phyloP scores from a whole-genome alignment of 345 rosid genomes.

The Eucalyptus cloeziana region DNA sequence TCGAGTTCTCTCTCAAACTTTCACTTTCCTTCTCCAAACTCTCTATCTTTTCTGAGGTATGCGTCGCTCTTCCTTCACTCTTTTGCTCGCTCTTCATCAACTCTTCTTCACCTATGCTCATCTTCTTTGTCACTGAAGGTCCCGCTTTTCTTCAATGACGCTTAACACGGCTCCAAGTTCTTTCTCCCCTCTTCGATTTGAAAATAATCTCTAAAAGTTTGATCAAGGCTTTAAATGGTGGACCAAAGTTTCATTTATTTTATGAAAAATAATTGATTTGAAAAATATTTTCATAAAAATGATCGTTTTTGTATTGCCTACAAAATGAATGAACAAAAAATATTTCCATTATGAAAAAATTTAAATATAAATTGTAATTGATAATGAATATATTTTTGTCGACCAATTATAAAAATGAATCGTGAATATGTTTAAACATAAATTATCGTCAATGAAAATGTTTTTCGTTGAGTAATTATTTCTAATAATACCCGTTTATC shows the following conservation, averaged over 20 bases:
- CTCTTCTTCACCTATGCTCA: background rate
- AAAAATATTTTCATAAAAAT: no score
- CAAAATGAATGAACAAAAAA: background rate
- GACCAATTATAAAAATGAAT: no score
- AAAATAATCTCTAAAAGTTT: no score
- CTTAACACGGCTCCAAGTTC: background rate
- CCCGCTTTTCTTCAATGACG: background rate
- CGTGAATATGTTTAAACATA: no score
- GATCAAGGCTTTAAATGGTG: rapidly evolving
- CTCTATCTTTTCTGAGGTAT: background rate
- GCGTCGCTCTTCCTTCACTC: background rate
- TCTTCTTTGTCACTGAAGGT: background rate
- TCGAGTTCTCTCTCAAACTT: background rate
- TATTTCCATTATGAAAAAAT: no score
- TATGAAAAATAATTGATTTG: rapidly evolving
- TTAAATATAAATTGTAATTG: no score
- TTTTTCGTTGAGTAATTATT: no score
- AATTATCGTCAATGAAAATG: no score
- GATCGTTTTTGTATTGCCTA: rapidly evolving
- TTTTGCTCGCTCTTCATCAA: background rate
- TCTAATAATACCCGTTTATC: background rate
- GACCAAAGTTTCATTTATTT: no score
- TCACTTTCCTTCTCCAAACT: background rate
- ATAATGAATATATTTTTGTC: no score
- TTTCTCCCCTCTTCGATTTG: background rate